Evolutionary conservation across 148 eudicot genomes (phyloP).

Genomic region (Arctostaphylos glauca): DNA sequence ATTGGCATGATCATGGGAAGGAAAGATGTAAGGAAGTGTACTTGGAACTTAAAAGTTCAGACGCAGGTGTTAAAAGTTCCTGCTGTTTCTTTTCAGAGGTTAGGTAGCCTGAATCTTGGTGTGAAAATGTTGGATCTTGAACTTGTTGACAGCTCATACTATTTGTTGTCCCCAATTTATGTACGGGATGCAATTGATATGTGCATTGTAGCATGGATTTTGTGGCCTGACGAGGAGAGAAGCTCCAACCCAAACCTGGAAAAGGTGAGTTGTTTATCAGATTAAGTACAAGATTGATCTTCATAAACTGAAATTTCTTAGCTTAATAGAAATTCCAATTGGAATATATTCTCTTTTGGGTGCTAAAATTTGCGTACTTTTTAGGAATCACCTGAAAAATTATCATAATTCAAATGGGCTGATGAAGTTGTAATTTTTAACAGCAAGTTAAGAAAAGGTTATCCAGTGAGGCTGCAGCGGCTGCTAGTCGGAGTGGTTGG

Average conservation of each 20-base stretch:
- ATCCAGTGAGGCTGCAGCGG: slow-evolving; percentile 79
- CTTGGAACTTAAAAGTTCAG: slow-evolving; percentile 86
- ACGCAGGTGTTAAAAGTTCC: slow-evolving; percentile 74
- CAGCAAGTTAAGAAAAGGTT: slow-evolving; percentile 89
- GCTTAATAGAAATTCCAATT: not conserved
- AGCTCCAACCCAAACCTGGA: slow-evolving; percentile 87
- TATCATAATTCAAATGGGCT: not conserved
- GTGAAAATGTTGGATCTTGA: slow-evolving; percentile 48
- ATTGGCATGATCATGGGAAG: slow-evolving; percentile 53
- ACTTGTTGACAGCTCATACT: slow-evolving; percentile 60
- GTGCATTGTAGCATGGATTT: slow-evolving; percentile 79
- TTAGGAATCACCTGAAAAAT: not conserved
- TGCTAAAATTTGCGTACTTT: not conserved
- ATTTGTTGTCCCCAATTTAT: slow-evolving; percentile 44
- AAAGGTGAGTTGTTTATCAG: slow-evolving; percentile 50
- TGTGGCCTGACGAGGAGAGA: slow-evolving; percentile 97
- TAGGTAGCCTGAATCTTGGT: slow-evolving; percentile 47
- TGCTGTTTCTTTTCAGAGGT: slow-evolving; percentile 59
- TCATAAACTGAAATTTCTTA: not conserved
- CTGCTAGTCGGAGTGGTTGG: slow-evolving; percentile 82
- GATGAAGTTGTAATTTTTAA: slow-evolving; percentile 2
- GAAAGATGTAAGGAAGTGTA: slow-evolving; percentile 54
- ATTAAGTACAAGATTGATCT: not conserved
- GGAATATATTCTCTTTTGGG: not conserved
- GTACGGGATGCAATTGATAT: slow-evolving; percentile 62